phyloP scores from a whole-genome alignment of 148 eudicot species.

The Camellia granthamiana region DNA sequence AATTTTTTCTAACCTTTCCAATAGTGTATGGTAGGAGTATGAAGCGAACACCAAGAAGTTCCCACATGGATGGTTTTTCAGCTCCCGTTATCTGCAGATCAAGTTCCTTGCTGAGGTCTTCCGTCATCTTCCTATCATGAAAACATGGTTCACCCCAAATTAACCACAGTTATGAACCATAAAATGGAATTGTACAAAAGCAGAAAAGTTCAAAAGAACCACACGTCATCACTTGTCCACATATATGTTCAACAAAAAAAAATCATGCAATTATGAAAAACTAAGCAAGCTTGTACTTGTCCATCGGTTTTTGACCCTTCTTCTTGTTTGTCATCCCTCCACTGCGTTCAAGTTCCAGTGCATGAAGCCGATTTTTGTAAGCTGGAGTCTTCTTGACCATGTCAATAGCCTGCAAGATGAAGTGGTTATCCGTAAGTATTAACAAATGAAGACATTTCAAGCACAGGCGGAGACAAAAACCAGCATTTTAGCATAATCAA shows the following conservation, averaged over 20 bases:
- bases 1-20: conserved; percentile 50
- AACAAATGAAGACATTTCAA: neutral
- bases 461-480: neutral
- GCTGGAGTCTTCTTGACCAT: conserved; percentile 95
- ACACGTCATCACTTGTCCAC: neutral
- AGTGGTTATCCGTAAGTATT: neutral
- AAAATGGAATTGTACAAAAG: neutral
- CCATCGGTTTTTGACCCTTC: conserved; percentile 61
- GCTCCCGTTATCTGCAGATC: conserved; percentile 96
- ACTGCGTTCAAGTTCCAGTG: conserved; percentile 85
- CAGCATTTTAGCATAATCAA: neutral
- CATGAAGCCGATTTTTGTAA: conserved; percentile 77
- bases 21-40: conserved; percentile 81
- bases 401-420: conserved; percentile 67
- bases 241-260: neutral
- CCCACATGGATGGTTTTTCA: conserved; percentile 89
- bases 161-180: neutral
- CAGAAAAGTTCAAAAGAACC: neutral
- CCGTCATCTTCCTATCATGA: conserved; percentile 56
- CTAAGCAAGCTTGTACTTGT: conserved; percentile 47
- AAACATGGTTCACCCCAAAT: neutral
- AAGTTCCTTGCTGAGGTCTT: conserved; percentile 91
- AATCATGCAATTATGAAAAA: neutral
- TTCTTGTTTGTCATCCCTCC: conserved; percentile 75
- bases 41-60: conserved; percentile 66